These are phyloP conservation scores for Asterophora parasitica DNA, from an alignment of 768 basidiomycete species.

Conservation along the genomic window DNA sequence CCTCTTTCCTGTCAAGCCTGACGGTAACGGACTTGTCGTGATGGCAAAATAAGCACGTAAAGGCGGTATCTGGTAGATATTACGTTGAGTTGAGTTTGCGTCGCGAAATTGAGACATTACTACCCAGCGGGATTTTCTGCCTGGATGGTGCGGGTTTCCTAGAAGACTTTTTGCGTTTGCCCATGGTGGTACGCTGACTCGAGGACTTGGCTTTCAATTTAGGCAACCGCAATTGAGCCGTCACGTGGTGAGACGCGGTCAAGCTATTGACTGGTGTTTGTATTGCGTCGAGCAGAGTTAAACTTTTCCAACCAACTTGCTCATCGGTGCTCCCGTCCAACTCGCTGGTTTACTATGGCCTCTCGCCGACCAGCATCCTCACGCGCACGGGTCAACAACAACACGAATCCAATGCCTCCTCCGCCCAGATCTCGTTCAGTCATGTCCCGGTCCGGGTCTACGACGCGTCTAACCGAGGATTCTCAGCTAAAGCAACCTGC, in stretches of 20 bases:
- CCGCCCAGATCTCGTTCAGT: constrained; percentile 46
- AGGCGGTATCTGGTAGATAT: constrained; percentile 58
- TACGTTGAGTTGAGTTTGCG: background rate
- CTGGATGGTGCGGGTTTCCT: constrained; percentile 69
- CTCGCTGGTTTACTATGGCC: constrained; percentile 42
- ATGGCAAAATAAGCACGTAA: constrained; percentile 86
- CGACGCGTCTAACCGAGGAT: constrained; percentile 26
- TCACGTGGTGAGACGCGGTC: constrained; percentile 32
- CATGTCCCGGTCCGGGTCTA: constrained; percentile 37
- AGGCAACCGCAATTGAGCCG: too few relatives aligned
- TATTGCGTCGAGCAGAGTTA: background rate
- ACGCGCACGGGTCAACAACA: constrained; percentile 36
- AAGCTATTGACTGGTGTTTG: constrained; percentile 15
- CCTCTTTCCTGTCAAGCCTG: constrained; percentile 80
- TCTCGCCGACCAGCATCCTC: constrained; percentile 53
- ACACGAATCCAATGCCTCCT: constrained; percentile 21
- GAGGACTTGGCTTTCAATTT: constrained; percentile 1
- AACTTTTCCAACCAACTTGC: background rate
- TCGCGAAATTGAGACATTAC: constrained; percentile 17
- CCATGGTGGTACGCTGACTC: constrained; percentile 45
- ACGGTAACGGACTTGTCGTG: constrained; percentile 88
- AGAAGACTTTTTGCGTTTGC: constrained; percentile 88
- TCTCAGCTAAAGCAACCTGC: constrained; percentile 4
- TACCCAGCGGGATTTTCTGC: constrained; percentile 71
- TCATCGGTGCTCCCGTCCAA: background rate